Evolutionary conservation across 192 early-diverging fungal species (phyloP).

Genomic region (Phycomyces blakesleeanus): DNA sequence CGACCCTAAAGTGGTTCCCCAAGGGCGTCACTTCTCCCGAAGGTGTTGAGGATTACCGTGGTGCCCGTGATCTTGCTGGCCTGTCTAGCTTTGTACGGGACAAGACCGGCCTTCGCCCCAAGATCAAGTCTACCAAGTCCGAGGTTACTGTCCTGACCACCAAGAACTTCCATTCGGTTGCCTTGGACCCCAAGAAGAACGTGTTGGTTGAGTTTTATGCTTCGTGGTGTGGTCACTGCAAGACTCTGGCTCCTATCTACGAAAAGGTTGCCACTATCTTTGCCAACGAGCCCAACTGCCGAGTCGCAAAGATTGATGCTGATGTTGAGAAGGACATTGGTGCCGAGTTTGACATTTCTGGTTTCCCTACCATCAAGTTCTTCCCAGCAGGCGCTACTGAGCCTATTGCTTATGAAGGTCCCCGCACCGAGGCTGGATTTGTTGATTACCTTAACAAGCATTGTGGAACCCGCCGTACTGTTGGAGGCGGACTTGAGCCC

Average conservation of each 20-base stretch:
- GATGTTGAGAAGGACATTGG: conserved; percentile 61
- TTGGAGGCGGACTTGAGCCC: conserved; percentile 68
- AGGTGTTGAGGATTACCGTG: conserved; percentile 73
- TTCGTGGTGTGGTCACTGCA: conserved; percentile 88
- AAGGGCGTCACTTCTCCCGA: conserved; percentile 61
- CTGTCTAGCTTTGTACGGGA: conserved; percentile 73
- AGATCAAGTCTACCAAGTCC: conserved; percentile 67
- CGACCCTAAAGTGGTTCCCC: conserved; percentile 92
- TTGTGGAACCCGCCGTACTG: conserved; percentile 68
- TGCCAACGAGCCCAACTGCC: conserved; percentile 68
- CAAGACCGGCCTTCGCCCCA: conserved; percentile 74
- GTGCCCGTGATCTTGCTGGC: conserved; percentile 79
- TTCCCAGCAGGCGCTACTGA: conserved; percentile 67
- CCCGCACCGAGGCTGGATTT: conserved; percentile 67
- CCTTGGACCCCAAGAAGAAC: conserved; percentile 66
- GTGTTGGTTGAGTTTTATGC: conserved; percentile 93
- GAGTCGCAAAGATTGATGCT: conserved; percentile 91
- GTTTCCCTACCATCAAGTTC: conserved; percentile 89
- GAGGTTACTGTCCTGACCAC: conserved; percentile 67
- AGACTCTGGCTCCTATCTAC: conserved; percentile 76
- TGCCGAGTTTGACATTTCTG: conserved; percentile 60
- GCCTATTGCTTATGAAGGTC: conserved; percentile 70
- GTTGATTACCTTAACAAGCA: conserved; percentile 83
- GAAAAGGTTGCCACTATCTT: conserved; percentile 84
- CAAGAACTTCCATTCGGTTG: conserved; percentile 73